Base-by-base conservation (phyloP, 495 filamentous ascomycete species). In the Trichoderma reesei region DNA sequence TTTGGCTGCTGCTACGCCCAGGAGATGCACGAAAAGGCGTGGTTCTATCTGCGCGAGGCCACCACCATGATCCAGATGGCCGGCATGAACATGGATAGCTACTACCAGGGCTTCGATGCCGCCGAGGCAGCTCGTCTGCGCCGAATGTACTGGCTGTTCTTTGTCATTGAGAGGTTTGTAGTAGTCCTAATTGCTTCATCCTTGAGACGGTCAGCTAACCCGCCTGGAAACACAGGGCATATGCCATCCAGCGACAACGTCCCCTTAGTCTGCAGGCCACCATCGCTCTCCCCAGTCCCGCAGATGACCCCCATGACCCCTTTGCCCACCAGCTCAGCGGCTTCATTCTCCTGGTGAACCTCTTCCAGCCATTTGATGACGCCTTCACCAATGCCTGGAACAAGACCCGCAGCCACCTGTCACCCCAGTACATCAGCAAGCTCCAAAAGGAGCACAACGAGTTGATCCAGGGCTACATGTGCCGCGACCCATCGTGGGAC, bases 1-100 rank as follows among this genome's bases (percentile, higher is more conserved):
- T 94, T 89, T 69, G 88, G 86, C 5, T 87, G 86, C 59, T 86
- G 88, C 72, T 89, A 88, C 66, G 88, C 86, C 60, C 76, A 93
- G 36, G 87, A 88, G 56, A 79, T 84, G 72, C 85, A 88, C 70
- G 83, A 87, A 68, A 84, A 86, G 72, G 87, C 88, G 0, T 91
- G 88, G 85, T 88, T 86, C 68, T 82, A 88, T 73, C 76, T 90
- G 5, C 83, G 87, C 20, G 86, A 90, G 73, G 86, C 86, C 4
- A 88, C 86, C 2, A 90, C 88, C 6, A 69, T 89, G 34, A 75
- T 75, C 51, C 77, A 80, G 64, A 79, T 85, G 67, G 73, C 78
- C 31, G 83, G 80, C 38, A 82, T 90, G 81, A 81, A 84, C 69
- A 81, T 84, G 71, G 86, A 89, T 67, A 75, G 79, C 41, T 79